Base-by-base conservation (phyloP, 2,329 filamentous ascomycete species). In the Didymella lethalis region DNA sequence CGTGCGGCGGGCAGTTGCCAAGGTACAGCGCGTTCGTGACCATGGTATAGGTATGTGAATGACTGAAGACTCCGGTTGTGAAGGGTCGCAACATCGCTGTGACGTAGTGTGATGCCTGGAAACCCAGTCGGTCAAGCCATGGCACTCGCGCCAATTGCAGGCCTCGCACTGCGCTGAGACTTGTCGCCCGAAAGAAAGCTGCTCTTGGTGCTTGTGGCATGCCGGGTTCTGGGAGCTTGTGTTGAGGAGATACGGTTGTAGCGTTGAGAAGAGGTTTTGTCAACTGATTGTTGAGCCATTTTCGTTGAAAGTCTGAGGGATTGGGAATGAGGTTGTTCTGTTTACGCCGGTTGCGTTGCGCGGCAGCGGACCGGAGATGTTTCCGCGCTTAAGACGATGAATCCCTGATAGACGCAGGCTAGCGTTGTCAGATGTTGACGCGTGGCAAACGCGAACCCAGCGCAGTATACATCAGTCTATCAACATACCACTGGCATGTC, bases 91-190 rank as follows among this genome's bases (percentile, higher is more conserved):
- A 6, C 45, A 58, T 58, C 14, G 23, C 3, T 32, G 49, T 58
- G 38, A 53, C 38, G 31, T 58, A 38, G 25, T 58, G 55, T 40
- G 55, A 52, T 4, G 55, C 55, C 20, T 57, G 55, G 29, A 57
- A 57, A 1, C 55, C 55, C 44, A 57, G 38, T 20, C 55, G 43
- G 52, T 57, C 55, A 16, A 57, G 48, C 55, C 49, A 57, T 48
- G 55, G 55, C 20, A 53, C 55, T 29, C 49, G 43, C 16, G 55
- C 48, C 43, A 57, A 18, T 26, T 53, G 48, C 29, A 57, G 29
- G 7, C 44, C 44, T 10, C 55, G 49, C 12, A 57, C 48, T 36
- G 55, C 55, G 48, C 48, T 18, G 18, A 57, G 31, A 32, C 55
- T 57, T 45, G 36, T 53, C 2, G 55, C 55, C n/a, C 55, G 44